These are phyloP conservation scores for Diplosphaera chodatii DNA, from an alignment of 139 green algal genomes.

Conservation along the genomic window DNA sequence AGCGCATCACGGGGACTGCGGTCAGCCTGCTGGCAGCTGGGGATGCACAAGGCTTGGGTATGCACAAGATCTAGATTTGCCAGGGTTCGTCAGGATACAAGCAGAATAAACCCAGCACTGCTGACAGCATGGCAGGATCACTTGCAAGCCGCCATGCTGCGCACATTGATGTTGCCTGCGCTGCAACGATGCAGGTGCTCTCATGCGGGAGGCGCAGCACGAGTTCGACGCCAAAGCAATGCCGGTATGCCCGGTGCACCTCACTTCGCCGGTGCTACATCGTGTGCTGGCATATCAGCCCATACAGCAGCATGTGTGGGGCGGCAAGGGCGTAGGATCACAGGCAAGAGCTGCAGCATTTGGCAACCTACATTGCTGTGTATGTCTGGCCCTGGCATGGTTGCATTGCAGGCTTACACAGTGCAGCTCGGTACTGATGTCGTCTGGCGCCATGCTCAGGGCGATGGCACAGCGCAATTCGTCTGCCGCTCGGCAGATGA, in stretches of 20 bases:
- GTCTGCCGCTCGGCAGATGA: constrained; percentile 32
- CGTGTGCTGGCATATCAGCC: constrained; percentile 33
- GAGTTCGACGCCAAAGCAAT: constrained; percentile 45
- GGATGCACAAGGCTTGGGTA: constrained; percentile 27
- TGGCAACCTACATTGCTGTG: too few species aligned
- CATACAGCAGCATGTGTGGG: constrained; percentile 46
- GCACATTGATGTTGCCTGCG: too few species aligned
- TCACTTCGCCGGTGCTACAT: constrained; percentile 55
- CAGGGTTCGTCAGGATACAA: too few species aligned
- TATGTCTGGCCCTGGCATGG: too few species aligned
- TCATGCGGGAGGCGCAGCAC: constrained; percentile 54
- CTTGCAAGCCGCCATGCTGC: too few species aligned
- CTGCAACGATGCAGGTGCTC: constrained; percentile 11
- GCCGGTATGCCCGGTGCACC: constrained; percentile 54
- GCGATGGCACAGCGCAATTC: constrained; percentile 71
- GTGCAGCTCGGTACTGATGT: too few species aligned
- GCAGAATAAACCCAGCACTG: too few species aligned
- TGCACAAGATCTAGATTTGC: too few species aligned
- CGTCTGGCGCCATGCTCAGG: constrained; percentile 29
- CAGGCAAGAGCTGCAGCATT: constrained; percentile 13
- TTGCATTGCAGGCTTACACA: too few species aligned
- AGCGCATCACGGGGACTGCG: constrained; percentile 24
- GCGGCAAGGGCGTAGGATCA: constrained; percentile 67
- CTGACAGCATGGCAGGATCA: too few species aligned
- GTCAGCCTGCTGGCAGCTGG: constrained; percentile 34